These are phyloP conservation scores for Umbelopsis sp. DNA, from an alignment of 192 early-diverging fungal species.

Conservation along the genomic window DNA sequence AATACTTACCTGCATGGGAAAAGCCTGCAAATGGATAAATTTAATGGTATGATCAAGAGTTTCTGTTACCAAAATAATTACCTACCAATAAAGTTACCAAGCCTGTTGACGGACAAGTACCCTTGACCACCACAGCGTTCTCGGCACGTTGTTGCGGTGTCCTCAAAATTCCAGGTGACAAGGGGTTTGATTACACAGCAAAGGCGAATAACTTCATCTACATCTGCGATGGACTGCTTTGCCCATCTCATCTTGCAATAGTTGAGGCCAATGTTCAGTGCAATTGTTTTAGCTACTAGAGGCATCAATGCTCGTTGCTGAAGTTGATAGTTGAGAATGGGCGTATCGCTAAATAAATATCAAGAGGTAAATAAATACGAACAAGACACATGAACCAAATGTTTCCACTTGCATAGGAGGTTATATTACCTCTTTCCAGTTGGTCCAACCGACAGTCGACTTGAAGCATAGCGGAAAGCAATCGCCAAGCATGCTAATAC, in stretches of 20 bases:
- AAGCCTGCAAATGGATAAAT: conserved; percentile 38
- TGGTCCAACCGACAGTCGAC: conserved; percentile 72
- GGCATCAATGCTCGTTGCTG: conserved; percentile 77
- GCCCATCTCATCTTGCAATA: conserved; percentile 73
- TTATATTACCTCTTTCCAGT: conserved; percentile 61
- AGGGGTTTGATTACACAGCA: conserved; percentile 82
- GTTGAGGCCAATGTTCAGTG: conserved; percentile 76
- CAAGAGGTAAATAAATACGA: not conserved
- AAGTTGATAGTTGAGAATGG: conserved; percentile 76
- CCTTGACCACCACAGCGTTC: conserved; percentile 80
- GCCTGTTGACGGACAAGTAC: conserved; percentile 66
- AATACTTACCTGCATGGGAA: conserved; percentile 53
- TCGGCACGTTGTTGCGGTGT: conserved; percentile 65
- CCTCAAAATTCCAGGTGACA: conserved; percentile 73
- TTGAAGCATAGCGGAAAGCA: conserved; percentile 74
- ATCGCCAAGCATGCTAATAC: conserved; percentile 47
- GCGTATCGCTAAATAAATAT: conserved; percentile 52
- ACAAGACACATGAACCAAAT: not conserved
- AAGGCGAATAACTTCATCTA: conserved; percentile 64
- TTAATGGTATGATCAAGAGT: not conserved
- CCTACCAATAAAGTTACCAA: conserved; percentile 59
- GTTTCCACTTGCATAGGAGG: not conserved
- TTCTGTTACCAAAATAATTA: not conserved
- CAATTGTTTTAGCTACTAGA: conserved; percentile 62
- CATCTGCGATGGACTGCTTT: conserved; percentile 45